Evolutionary conservation across 768 basidiomycete species (phyloP).

Genomic region (Ramaria sp.): DNA sequence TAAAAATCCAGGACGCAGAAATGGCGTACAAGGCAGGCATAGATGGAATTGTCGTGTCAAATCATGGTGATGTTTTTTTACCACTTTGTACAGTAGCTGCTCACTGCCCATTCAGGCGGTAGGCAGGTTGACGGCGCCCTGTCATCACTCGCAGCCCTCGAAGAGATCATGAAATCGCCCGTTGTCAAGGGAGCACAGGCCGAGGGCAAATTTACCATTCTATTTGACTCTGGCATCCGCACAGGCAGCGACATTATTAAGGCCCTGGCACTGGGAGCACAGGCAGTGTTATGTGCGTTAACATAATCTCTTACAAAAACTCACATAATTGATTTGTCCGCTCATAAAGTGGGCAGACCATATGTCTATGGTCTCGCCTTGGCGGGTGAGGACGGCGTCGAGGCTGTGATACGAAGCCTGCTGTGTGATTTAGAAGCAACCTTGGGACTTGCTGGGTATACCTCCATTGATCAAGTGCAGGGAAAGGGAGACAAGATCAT

Average conservation of each 20-base stretch:
- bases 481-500: slow-evolving; percentile 46
- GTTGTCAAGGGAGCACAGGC: slow-evolving; percentile 47
- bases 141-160: slow-evolving; percentile 61
- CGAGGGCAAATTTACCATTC: slow-evolving; percentile 50
- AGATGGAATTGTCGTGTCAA: slow-evolving; percentile 72
- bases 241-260: slow-evolving; percentile 78
- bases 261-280: slow-evolving; percentile 78
- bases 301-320: not conserved
- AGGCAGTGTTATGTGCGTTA: slow-evolving; percentile 60
- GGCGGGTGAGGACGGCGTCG: slow-evolving; percentile 63
- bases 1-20: slow-evolving; percentile 44
- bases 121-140: slow-evolving; percentile 61
- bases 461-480: slow-evolving; percentile 47
- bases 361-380: slow-evolving; percentile 64
- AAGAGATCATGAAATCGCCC: slow-evolving; percentile 52
- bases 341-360: slow-evolving; percentile 52
- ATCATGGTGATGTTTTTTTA: slow-evolving; percentile 45
- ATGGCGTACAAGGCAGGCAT: slow-evolving; percentile 51
- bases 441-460: slow-evolving; percentile 53
- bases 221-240: slow-evolving; percentile 67
- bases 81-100: not conserved
- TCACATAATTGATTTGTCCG: not conserved
- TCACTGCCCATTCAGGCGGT: slow-evolving; percentile 37
- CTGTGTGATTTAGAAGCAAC: slow-evolving; percentile 60
- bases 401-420: slow-evolving; percentile 58